Conservation (phyloP, 345 rosid genomes). For the Salix suchowensis region DNA sequence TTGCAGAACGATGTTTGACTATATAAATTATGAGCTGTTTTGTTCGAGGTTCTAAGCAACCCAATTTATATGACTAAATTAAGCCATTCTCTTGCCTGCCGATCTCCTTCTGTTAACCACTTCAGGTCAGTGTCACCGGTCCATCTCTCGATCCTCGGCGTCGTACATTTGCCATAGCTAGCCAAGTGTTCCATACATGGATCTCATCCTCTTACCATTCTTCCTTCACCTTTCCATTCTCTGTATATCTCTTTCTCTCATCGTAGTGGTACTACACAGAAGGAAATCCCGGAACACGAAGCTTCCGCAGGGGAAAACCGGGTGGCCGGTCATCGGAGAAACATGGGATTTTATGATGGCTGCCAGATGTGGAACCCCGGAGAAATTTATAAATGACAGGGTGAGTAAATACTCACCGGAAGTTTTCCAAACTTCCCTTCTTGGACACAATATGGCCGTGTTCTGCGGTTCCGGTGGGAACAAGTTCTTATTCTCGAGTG, state of each 20-base stretch:
- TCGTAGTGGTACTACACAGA: neutral
- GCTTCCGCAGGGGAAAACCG: conserved; percentile 7
- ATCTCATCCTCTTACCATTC: neutral
- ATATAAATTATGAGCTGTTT: too few relatives aligned
- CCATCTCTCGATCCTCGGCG: too few relatives aligned
- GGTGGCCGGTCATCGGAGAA: conserved; percentile 14
- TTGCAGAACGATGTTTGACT: too few relatives aligned
- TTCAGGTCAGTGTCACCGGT: too few relatives aligned
- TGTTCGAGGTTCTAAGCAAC: too few relatives aligned
- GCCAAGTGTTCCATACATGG: neutral
- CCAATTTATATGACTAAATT: too few relatives aligned
- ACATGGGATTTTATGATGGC: neutral
- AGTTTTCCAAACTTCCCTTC: conserved; percentile 6
- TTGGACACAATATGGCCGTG: conserved; percentile 5
- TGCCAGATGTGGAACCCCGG: neutral
- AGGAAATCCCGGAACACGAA: neutral
- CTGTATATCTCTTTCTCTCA: neutral
- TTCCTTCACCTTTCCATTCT: neutral
- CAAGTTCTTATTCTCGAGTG: conserved; percentile 11
- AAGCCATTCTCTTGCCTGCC: too few relatives aligned
- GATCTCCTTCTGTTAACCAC: too few relatives aligned
- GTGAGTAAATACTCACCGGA: neutral
- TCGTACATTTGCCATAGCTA: too few relatives aligned
- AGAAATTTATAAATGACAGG: conserved; percentile 3
- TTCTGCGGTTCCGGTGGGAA: conserved; percentile 11